Conservation (phyloP, 108 stramenopile genomes). For the Aurantiochytrium sp. region DNA sequence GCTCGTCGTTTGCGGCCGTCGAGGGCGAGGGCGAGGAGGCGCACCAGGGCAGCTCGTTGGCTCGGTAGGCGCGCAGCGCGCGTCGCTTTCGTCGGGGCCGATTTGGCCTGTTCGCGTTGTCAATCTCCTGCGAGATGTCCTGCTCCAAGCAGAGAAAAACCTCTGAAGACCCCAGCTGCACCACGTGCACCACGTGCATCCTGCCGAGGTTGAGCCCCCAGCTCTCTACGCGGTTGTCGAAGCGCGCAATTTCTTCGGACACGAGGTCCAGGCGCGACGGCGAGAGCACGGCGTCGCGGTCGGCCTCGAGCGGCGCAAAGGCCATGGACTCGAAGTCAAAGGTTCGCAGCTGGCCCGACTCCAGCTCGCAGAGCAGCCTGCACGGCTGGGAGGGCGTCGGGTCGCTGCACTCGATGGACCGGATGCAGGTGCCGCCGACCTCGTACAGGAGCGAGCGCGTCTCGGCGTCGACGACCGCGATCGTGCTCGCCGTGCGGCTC, state of each 20-base stretch:
- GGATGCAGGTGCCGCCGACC: not conserved
- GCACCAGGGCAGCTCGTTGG: not conserved
- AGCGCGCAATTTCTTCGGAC: not conserved
- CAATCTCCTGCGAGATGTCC: not conserved
- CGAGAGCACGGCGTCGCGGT: not conserved
- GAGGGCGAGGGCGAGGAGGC: not conserved
- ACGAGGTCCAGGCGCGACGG: not conserved
- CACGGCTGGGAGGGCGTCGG: not conserved
- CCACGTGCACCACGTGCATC: not conserved
- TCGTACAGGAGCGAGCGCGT: not conserved
- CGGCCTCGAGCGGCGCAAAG: not conserved
- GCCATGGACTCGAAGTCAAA: not conserved
- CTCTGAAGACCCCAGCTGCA: not conserved
- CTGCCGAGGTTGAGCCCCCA: not conserved
- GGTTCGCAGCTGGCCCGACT: not conserved
- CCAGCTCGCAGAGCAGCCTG: not conserved
- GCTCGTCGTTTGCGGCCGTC: not conserved
- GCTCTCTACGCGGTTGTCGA: not conserved
- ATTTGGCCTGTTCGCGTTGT: not conserved
- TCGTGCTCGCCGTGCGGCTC: not conserved
- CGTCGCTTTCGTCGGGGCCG: not conserved
- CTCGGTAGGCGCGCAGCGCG: not conserved
- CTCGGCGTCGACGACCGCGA: not conserved
- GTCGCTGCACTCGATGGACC: not conserved
- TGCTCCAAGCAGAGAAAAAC: conserved; percentile 16